These are phyloP conservation scores for Lipomyces lipofer DNA, from an alignment of 805 yeast genomes.

Conservation along the genomic window DNA sequence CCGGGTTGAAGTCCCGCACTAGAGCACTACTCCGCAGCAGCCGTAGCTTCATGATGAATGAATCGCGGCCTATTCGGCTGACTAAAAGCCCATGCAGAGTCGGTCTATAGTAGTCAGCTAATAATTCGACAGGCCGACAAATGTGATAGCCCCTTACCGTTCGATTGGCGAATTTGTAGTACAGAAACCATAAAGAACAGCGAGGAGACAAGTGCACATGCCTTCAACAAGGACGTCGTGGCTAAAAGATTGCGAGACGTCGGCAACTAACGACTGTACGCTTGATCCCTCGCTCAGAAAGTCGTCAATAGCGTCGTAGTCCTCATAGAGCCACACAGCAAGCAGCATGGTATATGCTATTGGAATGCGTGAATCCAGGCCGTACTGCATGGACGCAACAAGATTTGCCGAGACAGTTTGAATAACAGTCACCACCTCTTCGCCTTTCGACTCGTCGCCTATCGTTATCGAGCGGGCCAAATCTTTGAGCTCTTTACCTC, in stretches of 20 bases:
- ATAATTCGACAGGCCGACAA: not conserved
- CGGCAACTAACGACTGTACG: slow-evolving; percentile 68
- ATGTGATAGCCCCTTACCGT: slow-evolving; percentile 19
- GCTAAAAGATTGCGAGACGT: slow-evolving; percentile 48
- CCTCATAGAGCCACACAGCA: slow-evolving; percentile 75
- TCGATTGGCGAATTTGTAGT: slow-evolving; percentile 54
- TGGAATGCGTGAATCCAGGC: slow-evolving; percentile 68
- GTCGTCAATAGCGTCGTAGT: slow-evolving; percentile 69
- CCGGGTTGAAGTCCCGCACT: slow-evolving; percentile 59
- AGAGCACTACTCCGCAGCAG: slow-evolving; percentile 64
- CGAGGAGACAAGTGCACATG: slow-evolving; percentile 67
- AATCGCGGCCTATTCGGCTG: slow-evolving; percentile 76
- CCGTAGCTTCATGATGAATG: slow-evolving; percentile 68
- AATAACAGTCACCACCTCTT: slow-evolving; percentile 66
- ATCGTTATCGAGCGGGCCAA: slow-evolving; percentile 51
- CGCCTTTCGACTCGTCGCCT: slow-evolving; percentile 56
- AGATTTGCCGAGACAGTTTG: slow-evolving; percentile 78
- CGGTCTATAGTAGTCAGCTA: slow-evolving; percentile 53
- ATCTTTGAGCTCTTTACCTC: slow-evolving; percentile 50
- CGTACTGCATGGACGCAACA: slow-evolving; percentile 58
- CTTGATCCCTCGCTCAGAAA: slow-evolving; percentile 67
- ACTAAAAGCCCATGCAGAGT: slow-evolving; percentile 63
- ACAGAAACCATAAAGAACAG: slow-evolving; percentile 77
- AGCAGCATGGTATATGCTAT: slow-evolving; percentile 76
- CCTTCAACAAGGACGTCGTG: slow-evolving; percentile 68